Conservation (phyloP, 805 yeast species). For the Ogataea pini region DNA sequence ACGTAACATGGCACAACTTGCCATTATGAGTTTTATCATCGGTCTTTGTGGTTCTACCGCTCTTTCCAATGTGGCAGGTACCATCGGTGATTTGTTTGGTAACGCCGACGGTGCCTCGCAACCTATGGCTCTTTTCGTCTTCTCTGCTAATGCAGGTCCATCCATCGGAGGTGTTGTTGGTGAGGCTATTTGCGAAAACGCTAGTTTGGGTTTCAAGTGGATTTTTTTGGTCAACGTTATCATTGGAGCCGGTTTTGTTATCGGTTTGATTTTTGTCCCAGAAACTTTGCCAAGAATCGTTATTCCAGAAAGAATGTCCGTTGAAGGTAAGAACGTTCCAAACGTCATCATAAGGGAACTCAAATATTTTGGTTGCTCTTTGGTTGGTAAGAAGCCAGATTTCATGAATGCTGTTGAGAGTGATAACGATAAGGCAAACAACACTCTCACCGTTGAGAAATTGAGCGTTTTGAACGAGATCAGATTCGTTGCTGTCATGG, state of each 20-base stretch:
- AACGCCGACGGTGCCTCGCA: conserved; percentile 38
- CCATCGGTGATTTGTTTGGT: conserved; percentile 38
- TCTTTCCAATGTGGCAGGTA: conserved; percentile 38
- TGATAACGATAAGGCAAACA: conserved; percentile 15
- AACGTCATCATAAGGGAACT: conserved; percentile 30
- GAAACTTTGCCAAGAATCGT: conserved; percentile 40
- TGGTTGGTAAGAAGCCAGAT: conserved; percentile 24
- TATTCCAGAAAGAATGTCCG: conserved; percentile 33
- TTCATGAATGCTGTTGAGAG: conserved; percentile 22
- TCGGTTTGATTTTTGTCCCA: conserved; percentile 31
- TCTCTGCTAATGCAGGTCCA: conserved; percentile 39
- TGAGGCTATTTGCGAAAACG: conserved; percentile 36
- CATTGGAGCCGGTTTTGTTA: conserved; percentile 29
- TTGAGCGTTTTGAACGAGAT: conserved; percentile 31
- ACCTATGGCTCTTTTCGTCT: conserved; percentile 38
- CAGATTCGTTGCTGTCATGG: conserved; percentile 33
- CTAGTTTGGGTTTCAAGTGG: conserved; percentile 35
- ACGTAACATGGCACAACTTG: conserved; percentile 35
- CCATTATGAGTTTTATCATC: conserved; percentile 35
- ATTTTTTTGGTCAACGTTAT: conserved; percentile 36
- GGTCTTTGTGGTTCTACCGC: conserved; percentile 38
- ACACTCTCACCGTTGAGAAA: conserved; percentile 28
- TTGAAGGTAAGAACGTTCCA: conserved; percentile 27
- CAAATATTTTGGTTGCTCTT: conserved; percentile 18
- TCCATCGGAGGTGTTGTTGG: conserved; percentile 40